A percentile compares a stretch with the other conserved stretches of the same genome.
Conservation (phyloP, 2,329 filamentous ascomycete genomes). For the Monosporascus sp. region DNA sequence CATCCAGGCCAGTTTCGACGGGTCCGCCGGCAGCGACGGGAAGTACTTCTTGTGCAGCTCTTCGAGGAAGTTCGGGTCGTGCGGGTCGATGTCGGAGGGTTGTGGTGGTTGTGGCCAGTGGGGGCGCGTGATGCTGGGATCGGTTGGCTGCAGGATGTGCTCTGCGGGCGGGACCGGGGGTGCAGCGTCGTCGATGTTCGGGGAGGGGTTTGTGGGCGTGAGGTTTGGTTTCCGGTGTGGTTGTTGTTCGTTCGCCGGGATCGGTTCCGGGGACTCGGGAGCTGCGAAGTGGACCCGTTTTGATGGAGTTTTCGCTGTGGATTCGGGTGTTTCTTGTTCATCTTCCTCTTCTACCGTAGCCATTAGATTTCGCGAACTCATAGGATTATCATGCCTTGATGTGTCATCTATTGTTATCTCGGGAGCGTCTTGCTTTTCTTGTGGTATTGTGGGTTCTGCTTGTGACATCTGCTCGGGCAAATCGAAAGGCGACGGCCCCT, state of each 20-base stretch:
- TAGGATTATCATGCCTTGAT: slow-evolving; percentile 1
- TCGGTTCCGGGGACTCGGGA: slow-evolving; percentile 1
- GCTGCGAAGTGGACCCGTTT: background rate
- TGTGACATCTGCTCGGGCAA: slow-evolving; percentile 9
- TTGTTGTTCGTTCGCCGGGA: background rate
- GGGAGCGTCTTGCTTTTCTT: slow-evolving; percentile 6
- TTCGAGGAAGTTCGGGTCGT: slow-evolving; percentile 74
- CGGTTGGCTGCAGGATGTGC: slow-evolving; percentile 8
- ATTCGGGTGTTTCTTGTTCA: slow-evolving; percentile 3
- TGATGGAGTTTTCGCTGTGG: background rate
- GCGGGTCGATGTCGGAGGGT: slow-evolving; percentile 72
- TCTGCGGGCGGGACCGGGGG: slow-evolving; percentile 8
- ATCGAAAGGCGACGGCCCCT: slow-evolving; percentile 41
- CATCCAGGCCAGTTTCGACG: slow-evolving; percentile 87
- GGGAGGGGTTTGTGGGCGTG: slow-evolving; percentile 18
- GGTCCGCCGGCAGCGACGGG: slow-evolving; percentile 78
- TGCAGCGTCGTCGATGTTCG: slow-evolving; percentile 23
- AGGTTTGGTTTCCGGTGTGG: background rate
- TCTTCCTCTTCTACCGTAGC: slow-evolving; percentile 14
- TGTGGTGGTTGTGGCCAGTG: slow-evolving; percentile 57
- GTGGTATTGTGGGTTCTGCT: slow-evolving; percentile 3
- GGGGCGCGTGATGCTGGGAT: slow-evolving; percentile 23
- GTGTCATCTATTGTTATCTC: slow-evolving; percentile 21
- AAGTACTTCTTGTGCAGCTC: slow-evolving; percentile 92
- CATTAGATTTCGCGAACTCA: slow-evolving; percentile 5